A percentile compares a stretch with the other conserved stretches of the same genome.
These are phyloP conservation scores for Mycosarcoma mackinlayi DNA, from an alignment of 1,284 basidiomycete genomes.

Conservation along the genomic window DNA sequence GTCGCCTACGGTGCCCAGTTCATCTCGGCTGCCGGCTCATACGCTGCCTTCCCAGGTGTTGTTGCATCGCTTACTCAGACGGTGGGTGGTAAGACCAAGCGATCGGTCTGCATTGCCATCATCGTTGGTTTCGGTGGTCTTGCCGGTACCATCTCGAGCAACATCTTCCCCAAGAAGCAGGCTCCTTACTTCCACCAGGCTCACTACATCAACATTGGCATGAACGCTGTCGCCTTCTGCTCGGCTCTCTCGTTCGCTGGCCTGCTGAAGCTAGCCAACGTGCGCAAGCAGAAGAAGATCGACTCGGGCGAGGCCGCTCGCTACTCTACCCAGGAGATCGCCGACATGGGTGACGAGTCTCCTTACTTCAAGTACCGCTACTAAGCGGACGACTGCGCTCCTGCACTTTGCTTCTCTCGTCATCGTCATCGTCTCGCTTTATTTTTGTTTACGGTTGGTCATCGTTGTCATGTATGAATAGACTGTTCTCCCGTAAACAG, in stretches of 20 bases:
- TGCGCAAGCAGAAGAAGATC: constrained; percentile 47
- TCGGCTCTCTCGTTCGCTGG: constrained; percentile 47
- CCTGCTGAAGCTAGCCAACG: constrained; percentile 44
- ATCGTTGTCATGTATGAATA: constrained; percentile 25
- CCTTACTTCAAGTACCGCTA: constrained; percentile 60
- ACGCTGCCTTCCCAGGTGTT: constrained; percentile 52
- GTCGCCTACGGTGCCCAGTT: constrained; percentile 57
- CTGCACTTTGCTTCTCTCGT: no score
- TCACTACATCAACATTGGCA: constrained; percentile 54
- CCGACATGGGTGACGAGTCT: constrained; percentile 55
- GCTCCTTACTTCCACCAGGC: constrained; percentile 52
- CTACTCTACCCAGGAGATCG: constrained; percentile 38
- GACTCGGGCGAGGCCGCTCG: constrained; percentile 53
- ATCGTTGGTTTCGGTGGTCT: constrained; percentile 57
- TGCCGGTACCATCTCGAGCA: constrained; percentile 52
- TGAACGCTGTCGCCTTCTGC: constrained; percentile 42
- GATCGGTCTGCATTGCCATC: constrained; percentile 53
- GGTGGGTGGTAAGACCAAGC: constrained; percentile 55
- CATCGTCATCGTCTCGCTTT: background rate
- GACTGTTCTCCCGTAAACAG: constrained; percentile 14
- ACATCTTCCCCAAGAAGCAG: constrained; percentile 56
- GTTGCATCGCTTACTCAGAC: constrained; percentile 55
- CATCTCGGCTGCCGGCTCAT: constrained; percentile 55
- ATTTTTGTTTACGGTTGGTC: constrained; percentile 4
- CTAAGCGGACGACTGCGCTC: constrained; percentile 17